Base-by-base conservation (phyloP, 225 moss, liverwort and hornwort genomes). In the Polytrichum formosum region DNA sequence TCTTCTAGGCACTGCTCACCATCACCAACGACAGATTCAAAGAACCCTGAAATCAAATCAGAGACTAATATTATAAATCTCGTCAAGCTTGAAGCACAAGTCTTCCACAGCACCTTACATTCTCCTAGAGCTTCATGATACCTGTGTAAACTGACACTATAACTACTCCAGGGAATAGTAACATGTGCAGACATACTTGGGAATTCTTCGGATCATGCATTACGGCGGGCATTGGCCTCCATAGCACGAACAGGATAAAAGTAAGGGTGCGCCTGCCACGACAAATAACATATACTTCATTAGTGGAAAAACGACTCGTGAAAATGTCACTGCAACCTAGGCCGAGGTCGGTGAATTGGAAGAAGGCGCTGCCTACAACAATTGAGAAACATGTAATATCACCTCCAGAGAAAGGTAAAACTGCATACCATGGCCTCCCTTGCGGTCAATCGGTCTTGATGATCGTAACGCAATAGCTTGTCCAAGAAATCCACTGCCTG, bases 231-330 rank as follows among this genome's bases (percentile, higher is more conserved):
- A 77, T 83, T 92, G 20, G 74, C 87, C 76, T 92, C 91, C 61
- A 82, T 81, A 68, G 85, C 85, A 71, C 90, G 83, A 26, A 92
- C 89, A 64, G 92, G 92, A 60, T 90, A 87, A 75, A 92, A 92
- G 63, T 92, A 92, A 13, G 92, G 92, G 53, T 92, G 92, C 22
- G 81, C 78, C 92, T 92, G 87, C 62, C 60, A 46, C 17, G 13
- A 13, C 46, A 26, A 70, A 70, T 65, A 18, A 53, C 55, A 37
- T 53, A 10, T 17, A 67, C 6, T 5, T 18, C 3, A 35, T 6
- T 53, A 60, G 28, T 70, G 2, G 1, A 21, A 58, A 21, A 58
- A 58, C 0, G 0, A 6, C 21, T 58, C 58, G 21, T 58, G 58
- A 16, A 16, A 46, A 13, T 16, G 4, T 46, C 1, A 46, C 13